A percentile compares a stretch with the other conserved stretches of the same genome.
These are phyloP conservation scores for Sarocladium kiliense DNA, from an alignment of 2,329 filamentous ascomycete genomes.

Conservation along the genomic window DNA sequence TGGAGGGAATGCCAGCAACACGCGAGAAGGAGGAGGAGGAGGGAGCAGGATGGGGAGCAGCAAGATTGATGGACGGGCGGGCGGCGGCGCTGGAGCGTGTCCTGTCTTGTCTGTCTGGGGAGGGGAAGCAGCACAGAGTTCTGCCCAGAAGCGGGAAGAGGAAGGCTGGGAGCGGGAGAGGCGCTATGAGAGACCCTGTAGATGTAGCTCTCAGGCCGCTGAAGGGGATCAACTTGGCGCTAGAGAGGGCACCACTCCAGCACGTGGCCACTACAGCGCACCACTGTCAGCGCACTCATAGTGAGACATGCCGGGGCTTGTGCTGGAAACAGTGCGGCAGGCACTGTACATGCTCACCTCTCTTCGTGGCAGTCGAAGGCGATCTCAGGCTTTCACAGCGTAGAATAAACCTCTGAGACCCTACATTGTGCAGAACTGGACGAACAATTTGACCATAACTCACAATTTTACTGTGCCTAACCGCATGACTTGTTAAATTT, in stretches of 20 bases:
- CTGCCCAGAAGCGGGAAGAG: too few relatives aligned
- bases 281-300: not conserved
- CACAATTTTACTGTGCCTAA: too few relatives aligned
- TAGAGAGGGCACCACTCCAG: not conserved
- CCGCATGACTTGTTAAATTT: too few relatives aligned
- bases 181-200: not conserved
- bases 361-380: too few relatives aligned
- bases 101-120: conserved; percentile 4
- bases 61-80: conserved; percentile 3
- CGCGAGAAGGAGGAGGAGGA: not conserved
- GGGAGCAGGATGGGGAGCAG: not conserved
- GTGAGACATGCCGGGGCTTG: not conserved
- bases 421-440: too few relatives aligned
- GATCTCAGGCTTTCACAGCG: too few relatives aligned
- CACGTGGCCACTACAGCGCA: not conserved
- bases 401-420: too few relatives aligned
- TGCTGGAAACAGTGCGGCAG: not conserved
- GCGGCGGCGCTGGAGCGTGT: not conserved
- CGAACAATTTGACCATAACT: too few relatives aligned
- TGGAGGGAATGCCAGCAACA: conserved; percentile 9
- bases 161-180: not conserved
- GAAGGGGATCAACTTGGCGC: too few relatives aligned
- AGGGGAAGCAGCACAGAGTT: not conserved
- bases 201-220: too few relatives aligned
- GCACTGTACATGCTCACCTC: not conserved